Evolutionary conservation across 23 red algal genomes (phyloP).

Genomic region (Cyanidiococcus yangmingshanensis): DNA sequence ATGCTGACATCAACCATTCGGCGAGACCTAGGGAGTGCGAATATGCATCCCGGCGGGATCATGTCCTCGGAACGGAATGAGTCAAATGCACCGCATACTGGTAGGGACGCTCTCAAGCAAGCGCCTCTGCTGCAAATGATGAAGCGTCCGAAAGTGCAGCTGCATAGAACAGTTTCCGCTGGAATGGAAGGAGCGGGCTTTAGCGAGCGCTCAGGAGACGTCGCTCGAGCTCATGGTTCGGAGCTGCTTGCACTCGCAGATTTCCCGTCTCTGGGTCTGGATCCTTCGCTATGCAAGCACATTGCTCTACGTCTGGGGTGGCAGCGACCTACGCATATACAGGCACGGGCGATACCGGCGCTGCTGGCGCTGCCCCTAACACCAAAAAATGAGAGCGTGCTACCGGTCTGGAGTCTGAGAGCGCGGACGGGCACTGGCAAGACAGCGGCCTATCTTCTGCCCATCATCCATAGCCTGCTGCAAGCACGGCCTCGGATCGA

Average conservation of each 20-base stretch:
- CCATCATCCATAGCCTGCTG: slow-evolving; percentile 63
- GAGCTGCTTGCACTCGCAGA: neutral
- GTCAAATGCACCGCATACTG: no score
- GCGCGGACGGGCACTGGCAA: slow-evolving; percentile 91
- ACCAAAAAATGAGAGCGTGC: neutral
- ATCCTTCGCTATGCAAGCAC: slow-evolving; percentile 52
- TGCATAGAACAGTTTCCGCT: no score
- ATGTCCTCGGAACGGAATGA: no score
- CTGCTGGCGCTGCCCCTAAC: slow-evolving; percentile 21
- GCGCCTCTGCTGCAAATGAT: no score
- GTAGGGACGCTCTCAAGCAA: no score
- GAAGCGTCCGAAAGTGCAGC: no score
- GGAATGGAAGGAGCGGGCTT: no score
- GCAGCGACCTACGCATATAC: slow-evolving; percentile 41
- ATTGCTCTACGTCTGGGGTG: slow-evolving; percentile 32
- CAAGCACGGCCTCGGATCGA: slow-evolving; percentile 24
- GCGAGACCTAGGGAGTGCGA: no score
- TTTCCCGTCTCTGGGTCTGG: slow-evolving; percentile 19
- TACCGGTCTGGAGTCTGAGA: slow-evolving; percentile 40
- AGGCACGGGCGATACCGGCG: slow-evolving; percentile 34
- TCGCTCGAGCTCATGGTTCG: no score
- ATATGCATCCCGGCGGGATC: no score
- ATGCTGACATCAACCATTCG: no score
- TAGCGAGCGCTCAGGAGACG: no score
- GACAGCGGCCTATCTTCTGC: slow-evolving; percentile 80